phyloP scores from a whole-genome alignment of 2,329 filamentous ascomycete species.

The Ophiostoma australiae region DNA sequence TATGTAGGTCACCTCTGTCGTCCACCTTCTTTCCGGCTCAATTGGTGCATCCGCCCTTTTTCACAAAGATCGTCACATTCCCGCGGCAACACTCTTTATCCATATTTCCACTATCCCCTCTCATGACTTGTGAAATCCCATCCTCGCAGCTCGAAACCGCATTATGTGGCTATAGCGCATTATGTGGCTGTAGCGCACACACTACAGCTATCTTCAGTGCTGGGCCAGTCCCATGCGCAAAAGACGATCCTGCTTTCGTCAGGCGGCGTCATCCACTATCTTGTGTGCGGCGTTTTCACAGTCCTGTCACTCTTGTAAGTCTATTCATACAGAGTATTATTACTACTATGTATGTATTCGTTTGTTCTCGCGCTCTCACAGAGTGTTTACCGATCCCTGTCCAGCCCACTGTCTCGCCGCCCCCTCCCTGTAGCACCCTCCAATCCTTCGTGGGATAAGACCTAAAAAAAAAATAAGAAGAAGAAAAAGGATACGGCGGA shows the following conservation, averaged over 20 bases:
- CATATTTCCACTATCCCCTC: not conserved
- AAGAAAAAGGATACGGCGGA: not conserved
- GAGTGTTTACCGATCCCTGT: not conserved
- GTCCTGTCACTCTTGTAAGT: too few relatives aligned
- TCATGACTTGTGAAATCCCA: not conserved
- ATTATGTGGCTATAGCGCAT: too few relatives aligned
- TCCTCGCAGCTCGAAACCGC: not conserved
- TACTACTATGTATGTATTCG: too few relatives aligned
- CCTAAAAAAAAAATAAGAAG: slow-evolving; percentile 5
- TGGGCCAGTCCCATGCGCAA: not conserved
- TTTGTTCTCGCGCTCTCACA: not conserved
- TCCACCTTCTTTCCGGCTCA: not conserved
- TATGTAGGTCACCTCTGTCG: not conserved
- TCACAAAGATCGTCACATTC: slow-evolving; percentile 10
- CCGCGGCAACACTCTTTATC: not conserved
- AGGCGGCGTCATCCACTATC: not conserved
- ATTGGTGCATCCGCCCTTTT: not conserved
- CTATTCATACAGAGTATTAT: too few relatives aligned
- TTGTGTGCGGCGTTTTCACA: too few relatives aligned
- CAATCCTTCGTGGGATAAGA: not conserved
- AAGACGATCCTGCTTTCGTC: not conserved
- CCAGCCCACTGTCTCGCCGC: not conserved
- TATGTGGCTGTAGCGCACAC: not conserved
- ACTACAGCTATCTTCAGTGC: not conserved
- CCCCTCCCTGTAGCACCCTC: not conserved